Evolutionary conservation across 768 basidiomycete species (phyloP).

Genomic region (Russula ochroleuca): DNA sequence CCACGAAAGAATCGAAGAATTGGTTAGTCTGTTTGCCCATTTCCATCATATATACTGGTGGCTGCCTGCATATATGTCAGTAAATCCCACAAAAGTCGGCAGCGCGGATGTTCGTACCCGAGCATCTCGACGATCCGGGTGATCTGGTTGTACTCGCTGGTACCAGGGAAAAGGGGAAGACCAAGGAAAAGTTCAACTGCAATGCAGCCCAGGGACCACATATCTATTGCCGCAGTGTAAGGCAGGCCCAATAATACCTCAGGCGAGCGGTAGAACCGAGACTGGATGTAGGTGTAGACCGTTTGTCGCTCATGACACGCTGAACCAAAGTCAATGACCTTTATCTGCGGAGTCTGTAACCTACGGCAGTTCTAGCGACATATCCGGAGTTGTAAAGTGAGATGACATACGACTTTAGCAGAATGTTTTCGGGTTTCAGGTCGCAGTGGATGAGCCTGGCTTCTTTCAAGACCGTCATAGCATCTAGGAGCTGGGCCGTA

Average conservation of each 20-base stretch:
- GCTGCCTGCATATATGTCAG: conserved; percentile 50
- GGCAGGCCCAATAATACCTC: conserved; percentile 94
- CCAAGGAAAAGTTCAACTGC: conserved; percentile 98
- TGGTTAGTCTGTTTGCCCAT: conserved; percentile 92
- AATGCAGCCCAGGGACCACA: conserved; percentile 99
- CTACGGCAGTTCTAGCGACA: conserved; percentile 39
- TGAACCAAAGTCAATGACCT: conserved; percentile 98
- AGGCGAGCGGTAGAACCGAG: conserved; percentile 95
- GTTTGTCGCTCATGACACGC: conserved; percentile 99
- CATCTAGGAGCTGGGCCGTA: conserved; percentile 91
- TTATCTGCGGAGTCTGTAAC: conserved; percentile 95
- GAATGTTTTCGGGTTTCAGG: conserved; percentile 97
- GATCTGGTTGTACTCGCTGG: conserved; percentile 98
- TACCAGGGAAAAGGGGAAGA: conserved; percentile 93
- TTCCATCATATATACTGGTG: conserved; percentile 90
- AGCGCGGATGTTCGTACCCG: conserved; percentile 56
- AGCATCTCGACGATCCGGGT: conserved; percentile 98
- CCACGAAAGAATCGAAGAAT: conserved; percentile 83
- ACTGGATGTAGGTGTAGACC: conserved; percentile 99
- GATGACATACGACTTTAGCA: conserved; percentile 80
- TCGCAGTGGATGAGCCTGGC: conserved; percentile 97
- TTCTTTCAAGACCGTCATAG: conserved; percentile 88
- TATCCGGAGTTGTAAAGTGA: conserved; percentile 20
- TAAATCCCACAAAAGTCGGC: conserved; percentile 13
- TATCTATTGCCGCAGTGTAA: conserved; percentile 94